These are phyloP conservation scores for Globisporangium carolinianum DNA, from an alignment of 352 stramenopile genomes.

Conservation along the genomic window DNA sequence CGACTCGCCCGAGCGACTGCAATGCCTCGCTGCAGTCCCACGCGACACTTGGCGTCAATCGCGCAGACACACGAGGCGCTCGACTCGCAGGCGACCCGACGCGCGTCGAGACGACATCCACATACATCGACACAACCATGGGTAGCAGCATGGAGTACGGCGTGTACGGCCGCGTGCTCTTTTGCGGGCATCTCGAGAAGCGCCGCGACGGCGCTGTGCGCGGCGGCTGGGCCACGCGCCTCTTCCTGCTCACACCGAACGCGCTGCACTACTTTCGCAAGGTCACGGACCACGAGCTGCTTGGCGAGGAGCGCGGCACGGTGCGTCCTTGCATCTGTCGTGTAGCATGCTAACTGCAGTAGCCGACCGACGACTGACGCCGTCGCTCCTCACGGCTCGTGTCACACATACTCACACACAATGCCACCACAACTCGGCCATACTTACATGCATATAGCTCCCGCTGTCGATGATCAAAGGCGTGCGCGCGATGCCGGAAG, in stretches of 20 bases:
- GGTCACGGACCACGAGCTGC: constrained; percentile 56
- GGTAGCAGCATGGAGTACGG: constrained; percentile 39
- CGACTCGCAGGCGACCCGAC: background rate
- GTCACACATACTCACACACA: background rate
- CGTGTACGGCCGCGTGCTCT: constrained; percentile 68
- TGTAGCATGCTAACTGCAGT: too few relatives aligned
- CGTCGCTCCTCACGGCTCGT: too few relatives aligned
- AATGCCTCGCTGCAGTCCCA: too few relatives aligned
- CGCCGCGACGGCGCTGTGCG: constrained; percentile 67
- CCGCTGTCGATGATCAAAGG: constrained; percentile 53
- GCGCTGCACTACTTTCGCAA: constrained; percentile 81
- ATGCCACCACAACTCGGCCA: too few relatives aligned
- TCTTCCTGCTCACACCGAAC: constrained; percentile 76
- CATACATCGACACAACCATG: background rate
- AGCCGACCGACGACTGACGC: too few relatives aligned
- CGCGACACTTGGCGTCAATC: background rate
- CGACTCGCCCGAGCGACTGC: too few relatives aligned
- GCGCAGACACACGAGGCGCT: background rate
- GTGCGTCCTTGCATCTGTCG: constrained; percentile 15
- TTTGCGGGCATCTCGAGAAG: constrained; percentile 73
- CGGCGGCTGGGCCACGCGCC: constrained; percentile 62
- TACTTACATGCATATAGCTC: constrained; percentile 21
- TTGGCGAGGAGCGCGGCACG: constrained; percentile 71
- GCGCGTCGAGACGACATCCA: background rate
- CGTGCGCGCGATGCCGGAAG: constrained; percentile 72